Evolutionary conservation across 495 filamentous ascomycete genomes (phyloP).

Genomic region (Usnea hakonensis): DNA sequence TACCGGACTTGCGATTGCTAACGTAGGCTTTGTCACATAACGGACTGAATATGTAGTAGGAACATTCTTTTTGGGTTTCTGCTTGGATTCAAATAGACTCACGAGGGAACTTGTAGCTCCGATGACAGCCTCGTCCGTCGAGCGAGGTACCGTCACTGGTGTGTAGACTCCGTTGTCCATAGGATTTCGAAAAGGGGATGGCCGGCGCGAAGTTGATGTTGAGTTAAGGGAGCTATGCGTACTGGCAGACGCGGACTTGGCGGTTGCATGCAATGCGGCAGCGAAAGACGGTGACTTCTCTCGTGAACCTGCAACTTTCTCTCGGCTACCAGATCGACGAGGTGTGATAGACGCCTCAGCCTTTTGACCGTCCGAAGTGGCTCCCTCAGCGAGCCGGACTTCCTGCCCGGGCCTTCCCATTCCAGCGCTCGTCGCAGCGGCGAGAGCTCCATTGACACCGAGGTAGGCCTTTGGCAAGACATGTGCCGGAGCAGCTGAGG

Average conservation of each 20-base stretch:
- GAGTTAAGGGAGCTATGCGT: slow-evolving; percentile 22
- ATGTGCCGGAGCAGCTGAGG: slow-evolving; percentile 1
- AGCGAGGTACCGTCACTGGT: slow-evolving; percentile 25
- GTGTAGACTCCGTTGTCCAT: slow-evolving; percentile 16
- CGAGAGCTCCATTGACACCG: slow-evolving; percentile 38
- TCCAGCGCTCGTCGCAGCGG: slow-evolving; percentile 37
- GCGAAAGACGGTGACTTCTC: slow-evolving; percentile 43
- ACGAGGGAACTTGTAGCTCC: slow-evolving; percentile 51
- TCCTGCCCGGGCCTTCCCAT: slow-evolving; percentile 25
- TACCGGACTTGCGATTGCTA: slow-evolving; percentile 20
- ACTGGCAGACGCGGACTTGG: slow-evolving; percentile 33
- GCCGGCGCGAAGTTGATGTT: neutral
- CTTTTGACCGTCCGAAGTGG: neutral
- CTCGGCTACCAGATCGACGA: neutral
- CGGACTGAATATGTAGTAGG: slow-evolving; percentile 19
- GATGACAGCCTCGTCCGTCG: slow-evolving; percentile 46
- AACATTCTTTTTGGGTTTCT: slow-evolving; percentile 16
- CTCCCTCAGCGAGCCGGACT: neutral
- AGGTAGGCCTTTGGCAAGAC: slow-evolving; percentile 12
- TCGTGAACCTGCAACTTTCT: slow-evolving; percentile 13
- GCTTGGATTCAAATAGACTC: slow-evolving; percentile 50
- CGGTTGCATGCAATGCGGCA: slow-evolving; percentile 50
- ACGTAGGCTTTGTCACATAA: slow-evolving; percentile 11
- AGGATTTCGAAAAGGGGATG: neutral
- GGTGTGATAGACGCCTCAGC: neutral